Conservation (phyloP, 202 grass and related monocot genomes). For the Bolboschoenoplectus hybrid region DNA sequence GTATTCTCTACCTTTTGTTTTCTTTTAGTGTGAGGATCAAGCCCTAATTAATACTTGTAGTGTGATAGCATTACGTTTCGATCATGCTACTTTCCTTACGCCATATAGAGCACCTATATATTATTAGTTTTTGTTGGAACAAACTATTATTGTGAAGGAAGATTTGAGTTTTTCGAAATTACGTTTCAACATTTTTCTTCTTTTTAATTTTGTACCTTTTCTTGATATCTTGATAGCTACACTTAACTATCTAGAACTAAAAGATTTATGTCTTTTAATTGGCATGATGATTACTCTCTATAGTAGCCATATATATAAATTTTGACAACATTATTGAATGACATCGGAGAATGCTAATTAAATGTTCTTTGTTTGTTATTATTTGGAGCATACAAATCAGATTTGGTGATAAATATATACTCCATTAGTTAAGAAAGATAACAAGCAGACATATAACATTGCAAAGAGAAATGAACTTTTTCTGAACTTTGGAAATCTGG, state of each 20-base stretch:
- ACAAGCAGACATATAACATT: background rate
- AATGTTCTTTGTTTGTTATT: background rate
- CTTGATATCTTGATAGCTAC: too few species aligned
- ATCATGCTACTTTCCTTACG: too few species aligned
- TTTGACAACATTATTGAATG: background rate
- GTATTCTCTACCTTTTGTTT: background rate
- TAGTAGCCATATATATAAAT: background rate
- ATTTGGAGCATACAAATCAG: background rate
- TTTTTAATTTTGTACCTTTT: too few species aligned
- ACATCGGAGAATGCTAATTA: slow-evolving; percentile 1
- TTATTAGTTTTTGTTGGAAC: too few species aligned
- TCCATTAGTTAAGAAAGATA: background rate
- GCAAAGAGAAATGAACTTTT: background rate
- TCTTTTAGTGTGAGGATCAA: too few species aligned
- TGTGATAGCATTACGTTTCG: too few species aligned
- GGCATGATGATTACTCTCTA: background rate
- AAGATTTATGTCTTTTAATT: background rate
- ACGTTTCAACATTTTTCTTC: too few species aligned
- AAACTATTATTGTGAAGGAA: too few species aligned
- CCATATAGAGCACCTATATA: too few species aligned
- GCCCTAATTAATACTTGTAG: too few species aligned
- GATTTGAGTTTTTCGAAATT: too few species aligned
- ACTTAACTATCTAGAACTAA: background rate
- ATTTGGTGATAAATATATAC: background rate
- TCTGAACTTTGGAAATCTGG: slow-evolving; percentile 19